Conservation (phyloP, 495 filamentous ascomycete genomes). For the Xanthoparmelia taractica region DNA sequence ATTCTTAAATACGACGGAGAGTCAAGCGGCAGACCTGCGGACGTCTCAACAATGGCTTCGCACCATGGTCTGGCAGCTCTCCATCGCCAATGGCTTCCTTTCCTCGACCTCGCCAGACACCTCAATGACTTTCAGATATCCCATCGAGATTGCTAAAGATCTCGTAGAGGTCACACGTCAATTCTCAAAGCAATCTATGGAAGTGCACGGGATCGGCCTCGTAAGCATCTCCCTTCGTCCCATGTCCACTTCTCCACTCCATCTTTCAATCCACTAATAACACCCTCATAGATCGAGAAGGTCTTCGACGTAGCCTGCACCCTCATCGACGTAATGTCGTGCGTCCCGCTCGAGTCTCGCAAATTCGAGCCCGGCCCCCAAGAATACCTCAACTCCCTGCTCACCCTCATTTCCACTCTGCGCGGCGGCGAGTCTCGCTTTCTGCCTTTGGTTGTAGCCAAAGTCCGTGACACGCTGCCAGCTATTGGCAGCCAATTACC, state of each 20-base stretch:
- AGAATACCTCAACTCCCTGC: constrained; percentile 63
- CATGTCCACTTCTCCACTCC: not conserved
- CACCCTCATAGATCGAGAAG: constrained; percentile 54
- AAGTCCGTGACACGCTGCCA: constrained; percentile 60
- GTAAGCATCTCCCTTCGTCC: constrained; percentile 38
- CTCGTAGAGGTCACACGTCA: constrained; percentile 57
- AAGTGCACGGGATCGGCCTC: constrained; percentile 64
- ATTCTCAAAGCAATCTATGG: constrained; percentile 57
- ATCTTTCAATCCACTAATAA: constrained; percentile 13
- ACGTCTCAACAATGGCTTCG: constrained; percentile 79
- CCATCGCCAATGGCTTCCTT: constrained; percentile 46
- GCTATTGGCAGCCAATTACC: constrained; percentile 42
- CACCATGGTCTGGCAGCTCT: constrained; percentile 70
- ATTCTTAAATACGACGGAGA: constrained; percentile 56
- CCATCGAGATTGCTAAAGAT: constrained; percentile 63
- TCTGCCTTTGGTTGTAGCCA: constrained; percentile 60
- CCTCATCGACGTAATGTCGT: constrained; percentile 63
- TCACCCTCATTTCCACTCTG: constrained; percentile 56
- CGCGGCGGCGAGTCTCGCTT: constrained; percentile 65
- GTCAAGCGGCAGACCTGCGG: constrained; percentile 60
- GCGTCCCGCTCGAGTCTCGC: constrained; percentile 47
- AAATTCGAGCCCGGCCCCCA: constrained; percentile 59
- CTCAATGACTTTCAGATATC: constrained; percentile 59
- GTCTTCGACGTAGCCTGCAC: constrained; percentile 67
- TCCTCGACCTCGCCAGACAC: constrained; percentile 44